phyloP scores from a whole-genome alignment of 148 eudicot species.

The Rhododendron mucronatum region DNA sequence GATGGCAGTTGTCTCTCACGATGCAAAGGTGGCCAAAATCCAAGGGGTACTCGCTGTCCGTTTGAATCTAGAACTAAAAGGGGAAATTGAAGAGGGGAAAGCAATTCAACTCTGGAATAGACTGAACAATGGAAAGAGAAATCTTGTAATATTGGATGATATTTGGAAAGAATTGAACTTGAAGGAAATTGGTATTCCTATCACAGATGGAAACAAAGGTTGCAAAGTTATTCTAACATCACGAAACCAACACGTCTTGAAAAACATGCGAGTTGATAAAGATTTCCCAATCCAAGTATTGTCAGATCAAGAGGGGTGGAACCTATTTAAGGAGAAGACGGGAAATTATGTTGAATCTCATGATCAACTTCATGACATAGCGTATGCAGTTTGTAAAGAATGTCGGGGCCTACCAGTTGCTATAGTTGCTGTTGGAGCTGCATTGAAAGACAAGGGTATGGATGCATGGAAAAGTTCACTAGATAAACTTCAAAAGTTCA shows the following conservation, averaged over 20 bases:
- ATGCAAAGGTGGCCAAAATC: neutral
- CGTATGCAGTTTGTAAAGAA: neutral
- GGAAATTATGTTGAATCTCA: no score
- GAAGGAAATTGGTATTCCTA: neutral
- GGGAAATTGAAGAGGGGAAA: neutral
- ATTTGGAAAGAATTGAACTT: constrained; percentile 1
- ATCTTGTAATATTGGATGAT: constrained; percentile 20
- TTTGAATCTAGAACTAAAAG: neutral
- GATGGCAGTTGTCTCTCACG: neutral
- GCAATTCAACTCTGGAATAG: neutral
- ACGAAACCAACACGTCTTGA: neutral
- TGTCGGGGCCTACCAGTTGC: constrained; percentile 19
- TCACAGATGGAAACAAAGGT: neutral
- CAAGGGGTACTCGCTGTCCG: neutral
- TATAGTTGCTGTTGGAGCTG: constrained; percentile 10
- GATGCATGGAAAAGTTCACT: constrained; percentile 2
- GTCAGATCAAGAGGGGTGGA: neutral
- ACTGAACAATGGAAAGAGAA: neutral
- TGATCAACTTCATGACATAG: neutral
- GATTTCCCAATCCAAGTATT: neutral
- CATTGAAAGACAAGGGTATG: neutral
- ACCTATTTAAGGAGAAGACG: no score
- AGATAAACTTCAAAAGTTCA: neutral
- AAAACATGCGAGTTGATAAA: neutral
- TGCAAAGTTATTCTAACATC: constrained; percentile 19